phyloP scores from a whole-genome alignment of 129 eudicot species.

The Chrysanthemum seticuspe region DNA sequence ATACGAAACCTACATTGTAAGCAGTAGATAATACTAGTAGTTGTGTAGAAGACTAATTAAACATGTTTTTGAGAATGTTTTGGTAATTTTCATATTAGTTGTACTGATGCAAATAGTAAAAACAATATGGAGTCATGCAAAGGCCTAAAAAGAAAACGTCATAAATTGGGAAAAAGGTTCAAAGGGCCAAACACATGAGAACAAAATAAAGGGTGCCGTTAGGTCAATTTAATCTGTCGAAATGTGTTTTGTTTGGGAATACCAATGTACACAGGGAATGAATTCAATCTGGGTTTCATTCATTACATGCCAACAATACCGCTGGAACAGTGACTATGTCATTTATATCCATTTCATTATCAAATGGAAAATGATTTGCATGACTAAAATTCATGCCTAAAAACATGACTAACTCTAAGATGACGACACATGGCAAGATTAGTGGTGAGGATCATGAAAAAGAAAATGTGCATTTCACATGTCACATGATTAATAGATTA shows the following conservation, averaged over 20 bases:
- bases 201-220: slow-evolving; percentile 39
- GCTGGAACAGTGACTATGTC: neutral
- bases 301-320: slow-evolving; percentile 6
- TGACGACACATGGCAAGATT: too few relatives aligned
- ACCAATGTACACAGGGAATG: slow-evolving; percentile 16
- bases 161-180: slow-evolving; percentile 4
- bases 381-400: too few relatives aligned
- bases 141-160: slow-evolving; percentile 21
- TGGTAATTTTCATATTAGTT: neutral
- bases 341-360: neutral
- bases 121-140: neutral
- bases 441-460: too few relatives aligned
- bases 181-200: slow-evolving; percentile 19
- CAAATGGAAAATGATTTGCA: too few relatives aligned
- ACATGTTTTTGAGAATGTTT: neutral
- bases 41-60: neutral
- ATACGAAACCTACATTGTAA: too few relatives aligned
- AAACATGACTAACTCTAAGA: too few relatives aligned
- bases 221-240: slow-evolving; percentile 37
- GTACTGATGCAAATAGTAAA: neutral
- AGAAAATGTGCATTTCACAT: too few relatives aligned
- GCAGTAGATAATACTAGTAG: too few relatives aligned
- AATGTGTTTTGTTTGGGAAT: slow-evolving; percentile 19
- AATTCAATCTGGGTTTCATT: slow-evolving; percentile 4
- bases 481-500: too few relatives aligned